Conservation (phyloP, 345 rosid genomes). For the Kernera saxatilis region DNA sequence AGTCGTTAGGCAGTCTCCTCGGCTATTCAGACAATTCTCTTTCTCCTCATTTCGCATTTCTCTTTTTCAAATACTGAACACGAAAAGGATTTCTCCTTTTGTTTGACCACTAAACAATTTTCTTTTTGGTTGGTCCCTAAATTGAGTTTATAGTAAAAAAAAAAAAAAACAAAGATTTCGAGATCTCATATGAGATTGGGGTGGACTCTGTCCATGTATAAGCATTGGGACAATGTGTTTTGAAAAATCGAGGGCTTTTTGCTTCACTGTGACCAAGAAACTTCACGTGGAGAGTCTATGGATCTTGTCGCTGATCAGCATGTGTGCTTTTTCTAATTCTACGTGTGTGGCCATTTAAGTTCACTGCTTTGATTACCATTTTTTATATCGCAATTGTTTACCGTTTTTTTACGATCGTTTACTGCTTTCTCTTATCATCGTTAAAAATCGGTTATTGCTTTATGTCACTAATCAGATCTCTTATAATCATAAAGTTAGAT, state of each 20-base stretch:
- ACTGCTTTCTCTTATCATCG: too few species aligned
- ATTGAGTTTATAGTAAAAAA: neutral
- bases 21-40: conserved; percentile 29
- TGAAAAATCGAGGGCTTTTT: neutral
- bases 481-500: too few species aligned
- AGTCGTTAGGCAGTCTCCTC: conserved; percentile 29
- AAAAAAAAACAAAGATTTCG: neutral
- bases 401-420: too few species aligned
- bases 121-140: neutral
- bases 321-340: conserved; percentile 1
- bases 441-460: too few species aligned
- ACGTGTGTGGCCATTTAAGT: conserved; percentile 6
- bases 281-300: conserved; percentile 23
- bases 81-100: too few species aligned
- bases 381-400: too few species aligned
- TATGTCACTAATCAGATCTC: too few species aligned
- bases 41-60: conserved; percentile 27
- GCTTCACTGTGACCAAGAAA: conserved; percentile 25
- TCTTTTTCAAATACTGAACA: neutral
- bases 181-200: neutral
- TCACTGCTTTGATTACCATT: too few species aligned
- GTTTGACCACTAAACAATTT: neutral
- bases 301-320: conserved; percentile 26
- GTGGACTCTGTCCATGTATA: conserved; percentile 14
- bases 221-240: conserved; percentile 9